Conservation (phyloP, 768 basidiomycete species). For the Lentinula edodes region DNA sequence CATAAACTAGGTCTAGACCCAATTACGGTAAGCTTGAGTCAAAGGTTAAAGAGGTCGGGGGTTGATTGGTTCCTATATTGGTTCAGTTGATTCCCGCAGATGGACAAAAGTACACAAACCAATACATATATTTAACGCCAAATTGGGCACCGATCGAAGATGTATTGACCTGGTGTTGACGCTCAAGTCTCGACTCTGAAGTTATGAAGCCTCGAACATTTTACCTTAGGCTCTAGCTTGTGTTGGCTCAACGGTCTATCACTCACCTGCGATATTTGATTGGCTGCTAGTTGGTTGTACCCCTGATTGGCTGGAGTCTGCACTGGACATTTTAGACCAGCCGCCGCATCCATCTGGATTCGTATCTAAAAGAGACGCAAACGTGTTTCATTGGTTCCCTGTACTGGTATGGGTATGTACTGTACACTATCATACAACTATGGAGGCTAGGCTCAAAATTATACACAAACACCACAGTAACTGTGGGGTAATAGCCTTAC, state of each 20-base stretch:
- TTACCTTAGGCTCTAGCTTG: background rate
- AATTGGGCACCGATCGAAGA: background rate
- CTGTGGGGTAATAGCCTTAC: background rate
- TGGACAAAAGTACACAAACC: too few relatives aligned
- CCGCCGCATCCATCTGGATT: background rate
- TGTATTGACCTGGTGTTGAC: background rate
- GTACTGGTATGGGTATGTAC: background rate
- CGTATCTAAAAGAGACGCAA: background rate
- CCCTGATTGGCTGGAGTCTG: background rate
- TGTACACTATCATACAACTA: background rate
- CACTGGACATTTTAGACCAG: too few relatives aligned
- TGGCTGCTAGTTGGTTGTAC: background rate
- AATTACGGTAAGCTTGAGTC: background rate
- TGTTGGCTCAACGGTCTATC: background rate
- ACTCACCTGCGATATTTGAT: background rate
- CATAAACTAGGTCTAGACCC: slow-evolving; percentile 13
- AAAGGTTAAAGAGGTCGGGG: background rate
- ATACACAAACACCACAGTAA: background rate
- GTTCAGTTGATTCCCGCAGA: too few relatives aligned
- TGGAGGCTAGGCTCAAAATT: background rate
- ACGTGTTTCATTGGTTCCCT: background rate
- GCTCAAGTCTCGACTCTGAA: background rate
- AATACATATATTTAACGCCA: too few relatives aligned
- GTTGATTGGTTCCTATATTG: background rate
- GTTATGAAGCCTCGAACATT: background rate